Evolutionary conservation across 2,329 filamentous ascomycete genomes (phyloP), one percentile per base, ranked within the genome.

Genomic region (Diatrype stigma): DNA sequence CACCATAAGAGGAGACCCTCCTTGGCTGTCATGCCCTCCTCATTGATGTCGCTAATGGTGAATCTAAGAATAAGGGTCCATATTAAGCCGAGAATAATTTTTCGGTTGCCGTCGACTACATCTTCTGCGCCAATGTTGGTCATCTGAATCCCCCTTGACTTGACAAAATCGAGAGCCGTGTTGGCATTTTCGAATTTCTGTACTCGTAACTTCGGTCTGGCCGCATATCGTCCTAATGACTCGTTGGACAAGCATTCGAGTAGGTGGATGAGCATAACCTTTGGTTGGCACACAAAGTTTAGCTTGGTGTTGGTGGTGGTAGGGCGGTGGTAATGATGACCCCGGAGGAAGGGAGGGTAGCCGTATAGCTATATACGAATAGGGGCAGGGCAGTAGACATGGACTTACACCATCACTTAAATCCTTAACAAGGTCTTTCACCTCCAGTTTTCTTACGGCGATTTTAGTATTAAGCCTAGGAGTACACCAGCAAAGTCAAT

Each of bases 171-270:
- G 55, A 99, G 84, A 46, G 90, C 90, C 61, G 92, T 86, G 75
- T 97, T 97, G 70, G 94, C 93, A 80, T 99, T 99, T 71, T 99
- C 94, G 71, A 97, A 99, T 61, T 85, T 86, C 74, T 99, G 94
- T 48, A 99, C 94, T 51, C 94, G 90, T 60, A 99, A 80, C 74
- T 96, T 96, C 37, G 94, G 94, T 64, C 93, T 95, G 49, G 93
- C 89, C 56, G 94, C 94, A 81, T 99, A 99, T 69, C 93, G 89
- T 59, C 94, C 94, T 54, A 99, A 86, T 7, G 92, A 96, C 72
- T 97, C 94, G 67, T 86, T 86, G 55, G 92, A 95, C 48, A 99
- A 86, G 68, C 94, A 94, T 77, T 99, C 94, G 64, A 99, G 88
- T 46, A 99, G 85, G 73, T 99, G 94, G 67, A 99, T 96, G 59